Evolutionary conservation across 2,329 filamentous ascomycete species (phyloP).

Genomic region (Ophiocordyceps camponoti-rufipedis): DNA sequence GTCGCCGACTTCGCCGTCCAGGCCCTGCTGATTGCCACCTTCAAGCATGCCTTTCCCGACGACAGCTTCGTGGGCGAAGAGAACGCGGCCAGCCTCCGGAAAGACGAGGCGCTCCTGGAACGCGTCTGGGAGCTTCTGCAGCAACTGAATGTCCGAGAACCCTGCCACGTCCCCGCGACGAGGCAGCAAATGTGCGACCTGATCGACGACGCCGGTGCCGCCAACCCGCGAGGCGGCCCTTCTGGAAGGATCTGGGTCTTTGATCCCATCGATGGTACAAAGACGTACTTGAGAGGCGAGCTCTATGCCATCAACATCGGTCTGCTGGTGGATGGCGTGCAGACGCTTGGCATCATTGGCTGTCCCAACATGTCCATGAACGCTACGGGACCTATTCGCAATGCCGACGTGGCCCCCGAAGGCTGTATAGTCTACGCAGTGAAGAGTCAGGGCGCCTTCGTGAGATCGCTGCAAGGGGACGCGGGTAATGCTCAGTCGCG

Average conservation of each 20-base stretch:
- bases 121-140: constrained; percentile 29
- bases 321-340: constrained; percentile 29
- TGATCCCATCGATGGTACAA: constrained; percentile 42
- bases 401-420: constrained; percentile 20
- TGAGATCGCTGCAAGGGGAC: constrained; percentile 19
- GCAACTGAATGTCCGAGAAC: constrained; percentile 9
- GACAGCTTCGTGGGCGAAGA: constrained; percentile 39
- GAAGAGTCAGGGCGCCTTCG: constrained; percentile 26
- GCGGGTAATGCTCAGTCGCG: constrained; percentile 5
- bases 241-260: constrained; percentile 32
- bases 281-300: constrained; percentile 33
- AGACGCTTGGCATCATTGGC: constrained; percentile 30
- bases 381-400: constrained; percentile 18
- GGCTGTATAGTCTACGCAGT: constrained; percentile 35
- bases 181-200: constrained; percentile 29
- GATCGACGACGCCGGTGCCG: constrained; percentile 31
- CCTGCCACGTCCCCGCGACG: constrained; percentile 11
- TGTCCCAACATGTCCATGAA: constrained; percentile 25
- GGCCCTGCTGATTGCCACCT: constrained; percentile 30
- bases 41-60: constrained; percentile 29
- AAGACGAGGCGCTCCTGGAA: constrained; percentile 21
- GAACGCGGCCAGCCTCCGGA: constrained; percentile 26
- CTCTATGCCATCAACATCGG: constrained; percentile 40
- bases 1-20: constrained; percentile 42
- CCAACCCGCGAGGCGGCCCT: constrained; percentile 15